Evolutionary conservation across 768 basidiomycete species (phyloP).

Genomic region (Boletus barrowsii): DNA sequence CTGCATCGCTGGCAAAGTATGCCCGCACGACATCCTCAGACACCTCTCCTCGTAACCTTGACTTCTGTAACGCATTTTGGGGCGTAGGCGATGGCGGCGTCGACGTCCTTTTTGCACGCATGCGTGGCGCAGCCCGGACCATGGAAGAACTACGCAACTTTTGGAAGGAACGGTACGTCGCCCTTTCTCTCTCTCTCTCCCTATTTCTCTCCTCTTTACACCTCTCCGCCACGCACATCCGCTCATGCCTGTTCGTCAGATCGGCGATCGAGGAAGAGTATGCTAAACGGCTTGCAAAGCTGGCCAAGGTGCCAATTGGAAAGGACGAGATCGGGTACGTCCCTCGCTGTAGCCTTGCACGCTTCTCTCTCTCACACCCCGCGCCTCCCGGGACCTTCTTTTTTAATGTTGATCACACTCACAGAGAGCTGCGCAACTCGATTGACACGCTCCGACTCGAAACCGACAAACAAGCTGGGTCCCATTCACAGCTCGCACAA

Average conservation of each 20-base stretch:
- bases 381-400: too few relatives aligned
- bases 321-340: conserved; percentile 92
- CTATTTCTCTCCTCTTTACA: not conserved
- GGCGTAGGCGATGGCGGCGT: conserved; percentile 82
- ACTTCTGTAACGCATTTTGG: conserved; percentile 99
- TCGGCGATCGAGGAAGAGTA: conserved; percentile 94
- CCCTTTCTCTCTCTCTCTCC: not conserved
- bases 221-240: not conserved
- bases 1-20: conserved; percentile 74
- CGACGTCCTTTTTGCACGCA: conserved; percentile 85
- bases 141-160: conserved; percentile 85
- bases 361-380: not conserved
- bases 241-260: conserved; percentile 39
- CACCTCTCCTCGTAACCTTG: conserved; percentile 50
- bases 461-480: conserved; percentile 77
- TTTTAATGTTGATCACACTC: not conserved
- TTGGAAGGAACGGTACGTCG: conserved; percentile 89
- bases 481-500: conserved; percentile 69
- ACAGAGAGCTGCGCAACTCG: conserved; percentile 77
- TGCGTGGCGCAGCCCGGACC: conserved; percentile 81
- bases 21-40: conserved; percentile 53
- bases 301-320: conserved; percentile 75
- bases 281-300: conserved; percentile 75
- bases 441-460: conserved; percentile 79
- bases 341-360: not conserved